Percentiles rank a stretch among this genome's conserved stretches.
Conservation (phyloP, 106 monocot species). For the Vanilla planifolia region DNA sequence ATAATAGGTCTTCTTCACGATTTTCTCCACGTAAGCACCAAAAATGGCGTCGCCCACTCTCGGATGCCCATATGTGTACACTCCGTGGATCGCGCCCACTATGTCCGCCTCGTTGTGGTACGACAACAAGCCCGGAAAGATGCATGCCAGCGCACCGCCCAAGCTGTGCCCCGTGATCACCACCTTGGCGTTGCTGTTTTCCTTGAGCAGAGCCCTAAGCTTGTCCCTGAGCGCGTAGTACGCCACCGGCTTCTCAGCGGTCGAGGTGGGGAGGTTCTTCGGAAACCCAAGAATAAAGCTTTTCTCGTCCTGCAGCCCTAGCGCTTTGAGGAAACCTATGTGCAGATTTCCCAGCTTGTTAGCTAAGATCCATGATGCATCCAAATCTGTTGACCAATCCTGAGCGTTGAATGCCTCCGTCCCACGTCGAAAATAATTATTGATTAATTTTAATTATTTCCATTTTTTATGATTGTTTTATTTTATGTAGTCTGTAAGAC, state of each 20-base stretch:
- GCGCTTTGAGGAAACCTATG: conserved; percentile 49
- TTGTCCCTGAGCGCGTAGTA: conserved; percentile 36
- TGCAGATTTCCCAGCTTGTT: conserved; percentile 40
- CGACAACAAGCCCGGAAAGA: conserved; percentile 31
- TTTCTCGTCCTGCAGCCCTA: conserved; percentile 43
- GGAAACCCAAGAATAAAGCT: conserved; percentile 24
- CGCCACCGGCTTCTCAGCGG: conserved; percentile 20
- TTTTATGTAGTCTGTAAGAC: too few relatives aligned
- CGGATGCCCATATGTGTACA: conserved; percentile 44
- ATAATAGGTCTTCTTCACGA: conserved; percentile 16
- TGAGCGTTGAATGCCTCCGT: conserved; percentile 51
- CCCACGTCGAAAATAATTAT: too few relatives aligned
- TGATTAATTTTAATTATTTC: too few relatives aligned
- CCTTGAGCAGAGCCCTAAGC: conserved; percentile 9
- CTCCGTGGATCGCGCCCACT: conserved; percentile 13
- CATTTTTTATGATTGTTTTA: too few relatives aligned
- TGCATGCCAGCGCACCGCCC: conserved; percentile 37
- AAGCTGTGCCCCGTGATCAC: conserved; percentile 45
- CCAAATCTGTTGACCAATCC: conserved; percentile 54
- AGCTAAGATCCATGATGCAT: conserved; percentile 39
- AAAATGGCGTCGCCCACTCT: conserved; percentile 33
- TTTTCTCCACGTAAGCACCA: conserved; percentile 12
- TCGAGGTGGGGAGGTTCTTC: not conserved
- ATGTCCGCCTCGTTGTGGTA: conserved; percentile 20
- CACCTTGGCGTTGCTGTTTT: conserved; percentile 30